phyloP scores from a whole-genome alignment of 2,329 filamentous ascomycete genomes.

The Paecilomyces dactylethromorphus region DNA sequence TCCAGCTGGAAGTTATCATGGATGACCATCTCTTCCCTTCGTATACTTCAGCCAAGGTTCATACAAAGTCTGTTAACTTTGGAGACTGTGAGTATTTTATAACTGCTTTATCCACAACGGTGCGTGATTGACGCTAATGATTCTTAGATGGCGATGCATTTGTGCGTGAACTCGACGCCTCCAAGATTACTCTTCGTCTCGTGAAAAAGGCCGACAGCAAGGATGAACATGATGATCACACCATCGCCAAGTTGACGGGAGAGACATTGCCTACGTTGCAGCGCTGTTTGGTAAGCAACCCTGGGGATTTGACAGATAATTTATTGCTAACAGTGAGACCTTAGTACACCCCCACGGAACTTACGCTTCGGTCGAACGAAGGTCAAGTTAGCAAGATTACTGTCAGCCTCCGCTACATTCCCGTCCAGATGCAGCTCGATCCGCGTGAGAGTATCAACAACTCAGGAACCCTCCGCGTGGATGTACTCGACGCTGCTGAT shows the following conservation, averaged over 20 bases:
- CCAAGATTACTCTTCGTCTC: constrained; percentile 79
- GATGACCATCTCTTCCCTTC: constrained; percentile 92
- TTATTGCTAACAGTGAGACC: background rate
- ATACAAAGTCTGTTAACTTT: constrained; percentile 63
- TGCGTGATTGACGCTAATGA: constrained; percentile 2
- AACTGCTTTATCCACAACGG: background rate
- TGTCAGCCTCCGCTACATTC: constrained; percentile 90
- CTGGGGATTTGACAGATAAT: constrained; percentile 4
- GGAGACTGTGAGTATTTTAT: constrained; percentile 62
- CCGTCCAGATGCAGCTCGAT: constrained; percentile 88
- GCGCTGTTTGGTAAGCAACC: constrained; percentile 65
- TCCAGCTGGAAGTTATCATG: constrained; percentile 79
- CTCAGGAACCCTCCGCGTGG: constrained; percentile 90
- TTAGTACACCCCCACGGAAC: constrained; percentile 79
- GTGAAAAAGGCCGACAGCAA: constrained; percentile 72
- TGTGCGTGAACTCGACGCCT: constrained; percentile 95
- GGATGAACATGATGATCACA: constrained; percentile 61
- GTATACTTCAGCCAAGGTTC: constrained; percentile 73
- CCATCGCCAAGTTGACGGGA: constrained; percentile 74
- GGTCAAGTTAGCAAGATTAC: constrained; percentile 73
- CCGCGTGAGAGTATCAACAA: constrained; percentile 98
- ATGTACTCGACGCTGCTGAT: constrained; percentile 77
- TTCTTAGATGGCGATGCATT: constrained; percentile 75
- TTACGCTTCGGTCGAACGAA: constrained; percentile 72
- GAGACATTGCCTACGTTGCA: constrained; percentile 82